Evolutionary conservation across 768 basidiomycete genomes (phyloP).

Genomic region (Boletus subparvulus): DNA sequence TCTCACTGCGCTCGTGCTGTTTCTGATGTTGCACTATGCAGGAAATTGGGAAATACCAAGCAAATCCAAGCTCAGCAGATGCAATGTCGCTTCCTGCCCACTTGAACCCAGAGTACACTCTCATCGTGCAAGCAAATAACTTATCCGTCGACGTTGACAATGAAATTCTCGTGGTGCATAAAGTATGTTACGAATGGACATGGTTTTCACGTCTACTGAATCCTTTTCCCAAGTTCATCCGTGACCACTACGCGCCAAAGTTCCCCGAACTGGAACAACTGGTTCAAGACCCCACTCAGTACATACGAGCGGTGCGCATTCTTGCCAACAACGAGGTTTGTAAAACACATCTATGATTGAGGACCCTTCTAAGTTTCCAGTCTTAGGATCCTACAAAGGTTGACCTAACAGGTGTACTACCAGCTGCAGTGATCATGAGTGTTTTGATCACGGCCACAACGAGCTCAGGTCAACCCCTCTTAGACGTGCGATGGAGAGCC

Average conservation of each 20-base stretch:
- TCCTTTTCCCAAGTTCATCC: slow-evolving; percentile 69
- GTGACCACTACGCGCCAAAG: slow-evolving; percentile 92
- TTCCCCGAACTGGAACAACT: slow-evolving; percentile 98
- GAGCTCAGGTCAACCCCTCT: slow-evolving; percentile 72
- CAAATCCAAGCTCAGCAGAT: slow-evolving; percentile 74
- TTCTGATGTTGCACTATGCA: slow-evolving; percentile 31
- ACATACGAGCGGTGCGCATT: slow-evolving; percentile 85
- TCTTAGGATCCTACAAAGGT: slow-evolving; percentile 83
- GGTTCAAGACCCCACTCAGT: slow-evolving; percentile 88
- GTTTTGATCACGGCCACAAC: slow-evolving; percentile 95
- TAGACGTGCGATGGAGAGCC: slow-evolving; percentile 71
- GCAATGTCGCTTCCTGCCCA: slow-evolving; percentile 79
- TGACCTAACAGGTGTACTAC: slow-evolving; percentile 74
- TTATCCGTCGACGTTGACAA: slow-evolving; percentile 98
- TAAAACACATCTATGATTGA: background rate
- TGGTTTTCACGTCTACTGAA: slow-evolving; percentile 9
- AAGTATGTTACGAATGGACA: slow-evolving; percentile 46
- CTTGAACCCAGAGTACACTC: slow-evolving; percentile 91
- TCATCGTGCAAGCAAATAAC: slow-evolving; percentile 98
- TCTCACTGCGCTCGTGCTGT: background rate
- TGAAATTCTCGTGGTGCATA: slow-evolving; percentile 95
- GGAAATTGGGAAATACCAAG: slow-evolving; percentile 89
- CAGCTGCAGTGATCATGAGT: slow-evolving; percentile 91
- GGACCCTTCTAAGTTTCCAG: background rate
- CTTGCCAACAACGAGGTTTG: slow-evolving; percentile 80